Percentiles rank a stretch among this genome's conserved stretches.
Evolutionary conservation across 2,329 filamentous ascomycete species (phyloP).

Genomic region (Phoma herbarum): DNA sequence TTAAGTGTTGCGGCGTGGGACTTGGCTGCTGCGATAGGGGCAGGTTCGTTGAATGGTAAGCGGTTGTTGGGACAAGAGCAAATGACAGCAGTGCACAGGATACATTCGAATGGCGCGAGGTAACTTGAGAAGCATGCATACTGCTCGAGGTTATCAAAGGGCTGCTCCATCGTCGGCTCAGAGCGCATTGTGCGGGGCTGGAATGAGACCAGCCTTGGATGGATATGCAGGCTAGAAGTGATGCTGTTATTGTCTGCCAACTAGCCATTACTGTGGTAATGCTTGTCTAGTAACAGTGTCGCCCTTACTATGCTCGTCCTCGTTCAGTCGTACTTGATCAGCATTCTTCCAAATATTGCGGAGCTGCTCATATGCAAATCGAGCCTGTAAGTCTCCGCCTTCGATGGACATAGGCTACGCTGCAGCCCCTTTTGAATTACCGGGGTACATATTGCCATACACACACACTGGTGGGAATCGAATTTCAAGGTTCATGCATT

Average conservation of each 20-base stretch:
- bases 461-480: not conserved
- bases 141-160: not conserved
- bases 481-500: conserved; percentile 4
- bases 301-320: not conserved
- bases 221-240: not conserved
- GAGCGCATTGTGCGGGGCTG: not conserved
- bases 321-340: not conserved
- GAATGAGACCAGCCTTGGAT: not conserved
- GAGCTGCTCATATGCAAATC: not conserved
- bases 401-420: not conserved
- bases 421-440: not conserved
- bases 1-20: not conserved
- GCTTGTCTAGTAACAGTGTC: not conserved
- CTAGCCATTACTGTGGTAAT: too few relatives aligned
- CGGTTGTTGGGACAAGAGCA: not conserved
- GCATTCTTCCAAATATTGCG: not conserved
- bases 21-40: too few relatives aligned
- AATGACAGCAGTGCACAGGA: not conserved
- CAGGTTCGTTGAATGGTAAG: too few relatives aligned
- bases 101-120: not conserved
- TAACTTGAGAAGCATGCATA: not conserved
- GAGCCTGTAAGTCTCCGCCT: not conserved
- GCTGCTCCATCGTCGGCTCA: not conserved
- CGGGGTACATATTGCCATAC: not conserved
- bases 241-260: not conserved